Percentiles rank a stretch among this genome's conserved stretches.
Evolutionary conservation across 169 alveolate genomes (phyloP).

Genomic region (Plasmodium billcollinsi): DNA sequence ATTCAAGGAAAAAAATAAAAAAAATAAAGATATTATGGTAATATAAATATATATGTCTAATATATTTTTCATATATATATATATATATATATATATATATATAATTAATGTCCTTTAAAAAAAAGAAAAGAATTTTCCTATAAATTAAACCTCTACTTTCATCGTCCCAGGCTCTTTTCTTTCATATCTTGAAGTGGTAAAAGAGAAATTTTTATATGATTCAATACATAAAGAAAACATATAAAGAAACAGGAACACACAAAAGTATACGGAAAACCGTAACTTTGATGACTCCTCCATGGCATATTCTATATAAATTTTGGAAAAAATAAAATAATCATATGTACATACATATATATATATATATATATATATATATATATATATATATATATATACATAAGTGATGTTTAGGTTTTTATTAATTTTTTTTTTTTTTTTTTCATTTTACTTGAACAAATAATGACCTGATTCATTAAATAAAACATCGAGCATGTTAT

Average conservation of each 20-base stretch:
- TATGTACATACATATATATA: neutral
- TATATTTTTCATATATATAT: neutral
- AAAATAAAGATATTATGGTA: neutral
- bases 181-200: neutral
- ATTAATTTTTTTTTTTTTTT: neutral
- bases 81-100: constrained; percentile 1
- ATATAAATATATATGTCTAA: neutral
- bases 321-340: neutral
- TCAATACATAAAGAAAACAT: constrained; percentile 42
- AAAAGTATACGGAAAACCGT: constrained; percentile 16
- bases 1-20: too few relatives aligned
- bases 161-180: constrained; percentile 7
- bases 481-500: constrained; percentile 20
- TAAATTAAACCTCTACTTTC: constrained; percentile 34
- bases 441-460: constrained; percentile 23
- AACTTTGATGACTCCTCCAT: neutral
- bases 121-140: neutral
- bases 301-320: neutral
- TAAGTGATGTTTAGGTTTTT: too few relatives aligned
- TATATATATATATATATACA: neutral
- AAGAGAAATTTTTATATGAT: constrained; percentile 14
- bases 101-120: neutral
- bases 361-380: neutral
- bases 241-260: constrained; percentile 30
- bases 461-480: constrained; percentile 6